Percentiles rank a stretch among this genome's conserved stretches.
These are phyloP conservation scores for Eucalyptus erythrocorys DNA, from an alignment of 345 rosid species.

Conservation along the genomic window DNA sequence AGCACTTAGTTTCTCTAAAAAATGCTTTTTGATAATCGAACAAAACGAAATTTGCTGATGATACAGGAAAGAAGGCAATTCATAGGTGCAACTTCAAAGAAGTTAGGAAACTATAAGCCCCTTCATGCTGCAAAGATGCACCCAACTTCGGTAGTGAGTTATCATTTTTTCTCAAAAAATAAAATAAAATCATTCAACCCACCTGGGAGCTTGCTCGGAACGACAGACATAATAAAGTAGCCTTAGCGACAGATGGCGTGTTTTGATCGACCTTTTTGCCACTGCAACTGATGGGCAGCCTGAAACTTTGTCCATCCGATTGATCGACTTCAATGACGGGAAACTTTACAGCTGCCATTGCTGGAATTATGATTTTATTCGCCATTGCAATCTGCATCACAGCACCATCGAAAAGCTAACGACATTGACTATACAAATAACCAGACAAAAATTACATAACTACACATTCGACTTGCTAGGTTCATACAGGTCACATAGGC, in stretches of 20 bases:
- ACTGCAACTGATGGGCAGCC: constrained; percentile 42
- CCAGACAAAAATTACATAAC: neutral
- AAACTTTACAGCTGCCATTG: constrained; percentile 51
- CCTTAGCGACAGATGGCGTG: constrained; percentile 26
- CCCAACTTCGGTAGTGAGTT: neutral
- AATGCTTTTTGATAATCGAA: neutral
- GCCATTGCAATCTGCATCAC: constrained; percentile 64
- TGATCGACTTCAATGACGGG: constrained; percentile 43
- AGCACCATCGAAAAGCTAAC: neutral
- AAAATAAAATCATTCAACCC: neutral
- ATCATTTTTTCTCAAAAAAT: neutral
- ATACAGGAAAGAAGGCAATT: neutral
- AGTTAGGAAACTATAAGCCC: neutral
- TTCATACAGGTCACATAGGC: neutral
- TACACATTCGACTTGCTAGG: neutral
- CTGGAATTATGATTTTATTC: constrained; percentile 52
- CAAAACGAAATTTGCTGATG: neutral
- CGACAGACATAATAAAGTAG: constrained; percentile 60
- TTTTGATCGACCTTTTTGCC: constrained; percentile 13
- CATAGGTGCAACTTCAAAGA: neutral
- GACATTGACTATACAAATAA: neutral
- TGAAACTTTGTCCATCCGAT: constrained; percentile 38
- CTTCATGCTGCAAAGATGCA: neutral
- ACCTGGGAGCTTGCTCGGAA: constrained; percentile 91
- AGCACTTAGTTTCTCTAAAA: neutral